Base-by-base conservation (phyloP, 441 rosid genomes). In the Brassica balearica region DNA sequence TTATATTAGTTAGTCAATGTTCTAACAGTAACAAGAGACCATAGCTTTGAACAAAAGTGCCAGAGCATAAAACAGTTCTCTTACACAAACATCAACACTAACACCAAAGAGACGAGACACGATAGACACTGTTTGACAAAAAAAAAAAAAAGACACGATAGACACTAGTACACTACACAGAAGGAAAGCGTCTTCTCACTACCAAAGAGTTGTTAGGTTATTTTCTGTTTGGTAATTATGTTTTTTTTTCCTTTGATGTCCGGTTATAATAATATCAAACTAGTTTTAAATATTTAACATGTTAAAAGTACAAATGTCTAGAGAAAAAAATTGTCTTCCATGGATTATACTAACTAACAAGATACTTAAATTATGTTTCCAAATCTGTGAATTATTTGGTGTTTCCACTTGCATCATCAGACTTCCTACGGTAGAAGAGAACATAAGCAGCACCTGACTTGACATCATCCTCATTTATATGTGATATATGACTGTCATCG, bases 381-480 rank as follows among this genome's bases (percentile, higher is more conserved):
- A 5, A 38, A 48, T n/a, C 17, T 51, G 58, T 14, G 34, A 79
- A 79, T 73, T 83, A 65, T 72, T 80, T 43, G 20, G 22, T 78
- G 8, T 55, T 63, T 17, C 75, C 81, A 38, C 73, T 77, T 59
- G 83, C 84, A 71, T 83, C 84, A 71, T 83, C 84, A 27, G 85
- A 65, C 84, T 85, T 91, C 77, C 97, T 88, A 41, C 97, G 73
- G 80, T 96, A 96, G 61, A 96, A 96, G 59, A 96, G 98, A 71
- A 96, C 98, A 77, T 96, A 93, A 5, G 99, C 99, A 77, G 98
- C 99, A 74, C 88, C 87, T 36, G 98, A 86, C 81, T 90, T 96
- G 62, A 93, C 96, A 51, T 96, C 99, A 14, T 92, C 99, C 82
- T 96, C 99, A 78, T 84, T 93, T 65, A 92, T 93, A 46, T 80